phyloP scores from a whole-genome alignment of 805 yeast genomes.

The Hemisphaericaspora nanyangensis region DNA sequence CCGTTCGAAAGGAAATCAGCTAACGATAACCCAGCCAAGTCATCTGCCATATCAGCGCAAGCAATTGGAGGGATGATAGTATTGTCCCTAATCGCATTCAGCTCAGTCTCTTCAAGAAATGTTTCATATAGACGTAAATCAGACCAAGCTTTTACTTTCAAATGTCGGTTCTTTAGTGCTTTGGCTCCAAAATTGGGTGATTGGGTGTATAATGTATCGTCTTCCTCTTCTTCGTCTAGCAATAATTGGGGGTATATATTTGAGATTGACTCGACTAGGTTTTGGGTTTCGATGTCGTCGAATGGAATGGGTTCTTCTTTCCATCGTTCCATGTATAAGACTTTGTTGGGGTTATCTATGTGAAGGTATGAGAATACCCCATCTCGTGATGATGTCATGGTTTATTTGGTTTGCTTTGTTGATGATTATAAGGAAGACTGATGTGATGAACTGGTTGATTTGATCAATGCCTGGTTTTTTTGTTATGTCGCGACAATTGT shows the following conservation, averaged over 20 bases:
- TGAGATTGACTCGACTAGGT: constrained; percentile 34
- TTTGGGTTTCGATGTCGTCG: constrained; percentile 39
- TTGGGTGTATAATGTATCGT: constrained; percentile 34
- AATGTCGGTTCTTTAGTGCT: constrained; percentile 28
- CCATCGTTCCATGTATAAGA: constrained; percentile 41
- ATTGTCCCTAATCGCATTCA: constrained; percentile 18
- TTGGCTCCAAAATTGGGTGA: constrained; percentile 38
- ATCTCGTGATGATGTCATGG: constrained; percentile 12
- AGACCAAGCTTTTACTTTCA: constrained; percentile 32
- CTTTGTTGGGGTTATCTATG: constrained; percentile 36
- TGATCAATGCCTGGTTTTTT: no score
- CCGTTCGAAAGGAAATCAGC: constrained; percentile 35
- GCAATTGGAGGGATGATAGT: constrained; percentile 30
- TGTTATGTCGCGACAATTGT: no score
- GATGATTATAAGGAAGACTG: no score
- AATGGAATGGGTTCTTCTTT: constrained; percentile 35
- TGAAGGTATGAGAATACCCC: constrained; percentile 29
- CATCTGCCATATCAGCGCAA: constrained; percentile 6
- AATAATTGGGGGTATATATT: constrained; percentile 33
- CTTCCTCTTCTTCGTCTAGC: constrained; percentile 36
- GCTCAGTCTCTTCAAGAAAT: constrained; percentile 13
- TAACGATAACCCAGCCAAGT: constrained; percentile 17
- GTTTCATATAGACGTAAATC: constrained; percentile 31
- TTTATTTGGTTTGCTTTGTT: no score
- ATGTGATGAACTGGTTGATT: no score